These are phyloP conservation scores for Volvariella surrecta DNA, from an alignment of 1,284 basidiomycete species.

Conservation along the genomic window DNA sequence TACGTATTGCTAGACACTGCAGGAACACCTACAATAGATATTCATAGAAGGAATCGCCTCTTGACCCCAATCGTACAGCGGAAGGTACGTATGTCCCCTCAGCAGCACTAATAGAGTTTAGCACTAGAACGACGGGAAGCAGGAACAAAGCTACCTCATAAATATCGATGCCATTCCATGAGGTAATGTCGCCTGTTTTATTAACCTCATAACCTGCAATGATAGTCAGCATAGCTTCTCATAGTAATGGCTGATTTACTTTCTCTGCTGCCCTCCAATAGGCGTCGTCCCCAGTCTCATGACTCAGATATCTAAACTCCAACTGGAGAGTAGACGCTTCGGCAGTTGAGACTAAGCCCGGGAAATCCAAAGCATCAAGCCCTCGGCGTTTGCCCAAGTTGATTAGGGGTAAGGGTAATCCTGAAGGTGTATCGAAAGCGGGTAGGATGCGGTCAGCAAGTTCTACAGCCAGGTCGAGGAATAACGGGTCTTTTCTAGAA, in stretches of 20 bases:
- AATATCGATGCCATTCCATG: slow-evolving; percentile 83
- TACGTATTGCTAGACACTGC: not conserved
- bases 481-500: slow-evolving; percentile 54
- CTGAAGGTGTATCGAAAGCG: slow-evolving; percentile 75
- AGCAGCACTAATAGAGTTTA: slow-evolving; percentile 35
- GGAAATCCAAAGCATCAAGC: slow-evolving; percentile 57
- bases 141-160: slow-evolving; percentile 45
- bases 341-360: slow-evolving; percentile 70
- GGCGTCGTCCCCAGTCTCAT: slow-evolving; percentile 65
- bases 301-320: slow-evolving; percentile 85
- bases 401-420: slow-evolving; percentile 74
- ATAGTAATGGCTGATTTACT: slow-evolving; percentile 24
- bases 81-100: slow-evolving; percentile 67
- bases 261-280: slow-evolving; percentile 84
- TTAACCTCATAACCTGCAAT: slow-evolving; percentile 61
- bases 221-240: slow-evolving; percentile 1
- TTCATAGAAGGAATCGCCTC: slow-evolving; percentile 95
- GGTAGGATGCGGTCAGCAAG: slow-evolving; percentile 83
- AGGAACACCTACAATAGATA: slow-evolving; percentile 64
- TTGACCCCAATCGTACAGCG: slow-evolving; percentile 83
- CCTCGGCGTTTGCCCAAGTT: slow-evolving; percentile 67
- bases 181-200: slow-evolving; percentile 53
- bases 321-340: slow-evolving; percentile 83
- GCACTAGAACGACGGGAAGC: not conserved
- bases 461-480: slow-evolving; percentile 70